phyloP scores from a whole-genome alignment of 805 yeast species.

The Ascoidea rubescens region DNA sequence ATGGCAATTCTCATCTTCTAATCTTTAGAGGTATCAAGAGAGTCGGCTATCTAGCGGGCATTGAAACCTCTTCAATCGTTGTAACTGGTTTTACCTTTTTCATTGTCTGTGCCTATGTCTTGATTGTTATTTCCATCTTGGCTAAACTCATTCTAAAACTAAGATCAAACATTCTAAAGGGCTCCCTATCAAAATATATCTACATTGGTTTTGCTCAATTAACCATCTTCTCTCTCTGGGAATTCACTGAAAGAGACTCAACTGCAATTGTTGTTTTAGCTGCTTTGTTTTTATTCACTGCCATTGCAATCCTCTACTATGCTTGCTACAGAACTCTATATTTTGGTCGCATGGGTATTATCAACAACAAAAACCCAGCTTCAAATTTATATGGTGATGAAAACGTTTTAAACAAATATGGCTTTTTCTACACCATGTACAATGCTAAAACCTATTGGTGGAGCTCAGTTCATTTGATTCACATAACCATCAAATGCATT shows the following conservation, averaged over 20 bases:
- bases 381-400: slow-evolving; percentile 75
- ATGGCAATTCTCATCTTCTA: slow-evolving; percentile 43
- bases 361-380: slow-evolving; percentile 64
- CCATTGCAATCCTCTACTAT: slow-evolving; percentile 48
- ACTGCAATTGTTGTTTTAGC: slow-evolving; percentile 82
- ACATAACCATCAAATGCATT: slow-evolving; percentile 56
- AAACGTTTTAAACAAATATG: slow-evolving; percentile 60
- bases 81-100: slow-evolving; percentile 83
- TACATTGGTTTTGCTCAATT: slow-evolving; percentile 80
- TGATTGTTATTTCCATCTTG: slow-evolving; percentile 45
- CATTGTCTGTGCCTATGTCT: slow-evolving; percentile 64
- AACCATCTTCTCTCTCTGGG: slow-evolving; percentile 73
- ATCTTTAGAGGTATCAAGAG: slow-evolving; percentile 82
- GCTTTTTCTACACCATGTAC: slow-evolving; percentile 84
- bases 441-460: slow-evolving; percentile 75
- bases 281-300: slow-evolving; percentile 48
- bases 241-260: slow-evolving; percentile 68
- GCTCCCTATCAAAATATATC: slow-evolving; percentile 64
- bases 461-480: slow-evolving; percentile 48
- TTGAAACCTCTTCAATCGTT: slow-evolving; percentile 76
- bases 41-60: slow-evolving; percentile 59
- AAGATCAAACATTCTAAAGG: slow-evolving; percentile 51
- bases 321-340: slow-evolving; percentile 48
- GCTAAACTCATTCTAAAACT: slow-evolving; percentile 38
- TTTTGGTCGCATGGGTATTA: slow-evolving; percentile 51